Evolutionary conservation across 176 grass and related monocot genomes (phyloP).

Genomic region (Puccinellia tenuiflora): DNA sequence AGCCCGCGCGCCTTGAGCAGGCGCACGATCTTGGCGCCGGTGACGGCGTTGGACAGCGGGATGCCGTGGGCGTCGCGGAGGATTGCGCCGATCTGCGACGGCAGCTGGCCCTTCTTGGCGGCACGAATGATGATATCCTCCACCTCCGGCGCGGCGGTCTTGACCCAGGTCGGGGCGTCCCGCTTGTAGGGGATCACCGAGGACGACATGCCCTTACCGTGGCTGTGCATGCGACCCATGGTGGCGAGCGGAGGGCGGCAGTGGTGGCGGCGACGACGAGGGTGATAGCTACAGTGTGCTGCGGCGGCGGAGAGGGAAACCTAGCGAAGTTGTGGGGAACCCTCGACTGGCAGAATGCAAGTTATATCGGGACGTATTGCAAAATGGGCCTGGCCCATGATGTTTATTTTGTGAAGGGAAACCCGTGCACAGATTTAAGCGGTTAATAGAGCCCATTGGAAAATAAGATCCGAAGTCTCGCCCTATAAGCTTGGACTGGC

Average conservation of each 20-base stretch:
- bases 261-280: neutral
- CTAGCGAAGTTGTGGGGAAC: neutral
- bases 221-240: slow-evolving; percentile 84
- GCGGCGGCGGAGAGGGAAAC: slow-evolving; percentile 16
- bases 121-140: slow-evolving; percentile 26
- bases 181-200: slow-evolving; percentile 56
- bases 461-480: no score
- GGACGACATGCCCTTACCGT: slow-evolving; percentile 76
- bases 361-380: neutral
- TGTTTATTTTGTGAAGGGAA: neutral
- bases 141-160: slow-evolving; percentile 21
- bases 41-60: slow-evolving; percentile 47
- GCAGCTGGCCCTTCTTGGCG: slow-evolving; percentile 45
- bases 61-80: slow-evolving; percentile 28
- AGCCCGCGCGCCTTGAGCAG: slow-evolving; percentile 55
- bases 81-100: slow-evolving; percentile 29
- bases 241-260: neutral
- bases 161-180: slow-evolving; percentile 55
- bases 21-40: slow-evolving; percentile 67
- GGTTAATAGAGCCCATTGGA: neutral
- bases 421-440: neutral
- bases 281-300: neutral
- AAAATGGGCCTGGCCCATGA: neutral
- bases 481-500: neutral
- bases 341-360: neutral